phyloP scores from a whole-genome alignment of 2,329 filamentous ascomycete genomes.

The Aureobasidium musti region DNA sequence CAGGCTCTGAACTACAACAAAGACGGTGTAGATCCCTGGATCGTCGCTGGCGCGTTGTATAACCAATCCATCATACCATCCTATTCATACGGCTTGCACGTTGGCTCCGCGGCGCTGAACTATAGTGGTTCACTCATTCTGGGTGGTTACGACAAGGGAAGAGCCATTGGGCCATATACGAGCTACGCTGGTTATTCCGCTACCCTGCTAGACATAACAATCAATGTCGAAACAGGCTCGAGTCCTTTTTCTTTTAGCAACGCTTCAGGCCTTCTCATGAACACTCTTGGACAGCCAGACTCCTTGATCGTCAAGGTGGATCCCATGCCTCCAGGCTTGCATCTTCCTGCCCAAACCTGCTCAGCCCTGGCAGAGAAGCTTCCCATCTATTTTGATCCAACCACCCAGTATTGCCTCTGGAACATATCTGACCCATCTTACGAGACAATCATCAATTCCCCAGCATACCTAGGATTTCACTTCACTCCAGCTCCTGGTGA shows the following conservation, averaged over 20 bases:
- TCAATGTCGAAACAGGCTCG: conserved; percentile 34
- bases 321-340: conserved; percentile 37
- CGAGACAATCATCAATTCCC: conserved; percentile 45
- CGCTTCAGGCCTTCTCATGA: background rate
- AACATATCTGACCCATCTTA: conserved; percentile 40
- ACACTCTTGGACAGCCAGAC: background rate
- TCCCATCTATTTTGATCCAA: conserved; percentile 36
- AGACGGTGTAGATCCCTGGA: conserved; percentile 2
- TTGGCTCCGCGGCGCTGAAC: conserved; percentile 40
- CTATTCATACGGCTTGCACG: conserved; percentile 41
- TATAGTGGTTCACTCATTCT: conserved; percentile 40
- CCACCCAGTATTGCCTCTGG: conserved; percentile 38
- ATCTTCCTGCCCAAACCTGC: conserved; percentile 38
- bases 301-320: conserved; percentile 29
- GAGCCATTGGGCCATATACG: conserved; percentile 38
- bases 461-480: conserved; percentile 47
- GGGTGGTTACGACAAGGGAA: conserved; percentile 44
- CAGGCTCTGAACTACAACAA: background rate
- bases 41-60: conserved; percentile 29
- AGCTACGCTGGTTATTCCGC: conserved; percentile 31
- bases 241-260: conserved; percentile 24
- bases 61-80: conserved; percentile 34
- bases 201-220: conserved; percentile 29
- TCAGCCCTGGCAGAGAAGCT: conserved; percentile 37
- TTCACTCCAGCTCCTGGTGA: conserved; percentile 38